phyloP scores from a whole-genome alignment of 192 early-diverging fungal genomes.

The Bifiguratus adelaidae region DNA sequence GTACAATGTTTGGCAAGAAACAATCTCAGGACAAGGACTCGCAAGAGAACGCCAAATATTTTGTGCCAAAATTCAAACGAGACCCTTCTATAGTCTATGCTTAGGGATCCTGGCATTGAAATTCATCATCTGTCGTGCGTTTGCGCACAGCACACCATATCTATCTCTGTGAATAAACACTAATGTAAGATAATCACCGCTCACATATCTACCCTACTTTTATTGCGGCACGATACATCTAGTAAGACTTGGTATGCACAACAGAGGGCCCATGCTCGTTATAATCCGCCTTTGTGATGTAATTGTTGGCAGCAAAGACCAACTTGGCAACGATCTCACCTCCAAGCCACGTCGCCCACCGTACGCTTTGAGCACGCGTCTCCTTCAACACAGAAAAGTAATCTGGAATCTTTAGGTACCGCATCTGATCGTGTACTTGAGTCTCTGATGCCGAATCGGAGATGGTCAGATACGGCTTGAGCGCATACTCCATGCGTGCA shows the following conservation, averaged over 20 bases:
- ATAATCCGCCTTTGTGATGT: constrained; percentile 78
- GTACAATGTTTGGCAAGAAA: too few species aligned
- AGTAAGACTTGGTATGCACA: constrained; percentile 59
- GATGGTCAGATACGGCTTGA: constrained; percentile 47
- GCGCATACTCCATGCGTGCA: constrained; percentile 55
- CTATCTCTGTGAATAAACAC: too few species aligned
- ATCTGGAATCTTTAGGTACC: constrained; percentile 74
- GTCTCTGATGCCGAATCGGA: constrained; percentile 81
- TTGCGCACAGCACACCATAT: too few species aligned
- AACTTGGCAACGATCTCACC: constrained; percentile 84
- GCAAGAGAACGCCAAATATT: too few species aligned
- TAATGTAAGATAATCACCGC: too few species aligned
- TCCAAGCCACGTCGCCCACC: constrained; percentile 66
- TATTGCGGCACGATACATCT: too few species aligned
- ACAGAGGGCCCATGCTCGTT: constrained; percentile 82
- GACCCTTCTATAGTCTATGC: too few species aligned
- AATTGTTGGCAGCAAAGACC: constrained; percentile 23
- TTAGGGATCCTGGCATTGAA: too few species aligned
- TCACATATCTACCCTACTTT: too few species aligned
- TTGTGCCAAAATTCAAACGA: too few species aligned
- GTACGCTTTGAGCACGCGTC: constrained; percentile 40
- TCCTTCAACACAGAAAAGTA: constrained; percentile 77
- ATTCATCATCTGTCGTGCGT: too few species aligned
- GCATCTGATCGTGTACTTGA: constrained; percentile 75
- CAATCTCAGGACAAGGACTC: too few species aligned